Percentiles rank a stretch among this genome's conserved stretches.
Conservation (phyloP, 768 basidiomycete species). For the Coprinopsis marcescibilis region DNA sequence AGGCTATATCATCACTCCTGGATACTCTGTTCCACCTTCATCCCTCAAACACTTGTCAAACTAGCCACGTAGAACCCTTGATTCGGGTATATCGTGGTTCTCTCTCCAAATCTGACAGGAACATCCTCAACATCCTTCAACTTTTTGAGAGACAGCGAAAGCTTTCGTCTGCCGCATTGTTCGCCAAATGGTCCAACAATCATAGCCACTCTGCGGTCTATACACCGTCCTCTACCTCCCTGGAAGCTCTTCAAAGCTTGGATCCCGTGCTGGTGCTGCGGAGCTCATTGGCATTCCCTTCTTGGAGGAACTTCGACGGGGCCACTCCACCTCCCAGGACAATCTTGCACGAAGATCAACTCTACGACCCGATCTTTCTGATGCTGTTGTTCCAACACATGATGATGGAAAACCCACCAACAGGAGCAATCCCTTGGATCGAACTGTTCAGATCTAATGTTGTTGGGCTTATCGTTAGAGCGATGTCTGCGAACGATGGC, state of each 20-base stretch:
- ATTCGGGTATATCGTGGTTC: constrained; percentile 72
- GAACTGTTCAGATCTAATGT: constrained; percentile 80
- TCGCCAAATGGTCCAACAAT: constrained; percentile 55
- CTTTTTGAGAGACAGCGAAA: constrained; percentile 72
- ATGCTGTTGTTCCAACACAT: constrained; percentile 60
- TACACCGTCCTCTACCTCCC: constrained; percentile 34
- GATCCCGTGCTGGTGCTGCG: constrained; percentile 65
- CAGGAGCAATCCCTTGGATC: constrained; percentile 73
- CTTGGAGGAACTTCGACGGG: constrained; percentile 48
- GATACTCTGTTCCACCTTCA: constrained; percentile 67
- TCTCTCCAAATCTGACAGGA: constrained; percentile 55
- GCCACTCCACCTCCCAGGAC: constrained; percentile 14
- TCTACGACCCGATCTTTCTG: constrained; percentile 82
- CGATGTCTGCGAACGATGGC: constrained; percentile 61
- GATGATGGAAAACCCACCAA: constrained; percentile 52
- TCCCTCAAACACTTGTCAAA: constrained; percentile 80
- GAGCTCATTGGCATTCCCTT: constrained; percentile 68
- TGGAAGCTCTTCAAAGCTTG: constrained; percentile 66
- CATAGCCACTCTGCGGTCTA: constrained; percentile 30
- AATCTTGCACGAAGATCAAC: constrained; percentile 27
- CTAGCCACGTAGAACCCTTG: constrained; percentile 76
- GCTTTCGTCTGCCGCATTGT: constrained; percentile 54
- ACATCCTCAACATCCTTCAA: constrained; percentile 68
- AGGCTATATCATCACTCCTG: constrained; percentile 48
- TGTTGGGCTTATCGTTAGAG: constrained; percentile 64